Evolutionary conservation across 1,284 basidiomycete species (phyloP).

Genomic region (Papiliotrema flavescens): DNA sequence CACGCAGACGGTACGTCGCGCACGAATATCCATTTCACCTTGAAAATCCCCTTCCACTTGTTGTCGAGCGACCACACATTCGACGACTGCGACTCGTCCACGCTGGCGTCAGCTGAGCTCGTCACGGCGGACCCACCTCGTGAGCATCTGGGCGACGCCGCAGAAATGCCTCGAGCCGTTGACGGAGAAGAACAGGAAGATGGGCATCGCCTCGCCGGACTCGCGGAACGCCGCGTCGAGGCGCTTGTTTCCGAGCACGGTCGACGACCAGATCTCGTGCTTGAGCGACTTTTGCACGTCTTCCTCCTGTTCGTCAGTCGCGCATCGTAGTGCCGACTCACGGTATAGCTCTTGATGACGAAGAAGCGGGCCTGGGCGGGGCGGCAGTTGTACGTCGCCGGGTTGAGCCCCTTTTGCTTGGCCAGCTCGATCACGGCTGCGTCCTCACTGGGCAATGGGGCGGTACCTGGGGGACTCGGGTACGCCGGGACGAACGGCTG

Average conservation of each 20-base stretch:
- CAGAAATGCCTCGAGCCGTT: constrained; percentile 96
- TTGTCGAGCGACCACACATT: constrained; percentile 90
- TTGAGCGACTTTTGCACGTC: constrained; percentile 95
- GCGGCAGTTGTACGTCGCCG: constrained; percentile 73
- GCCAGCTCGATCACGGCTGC: constrained; percentile 82
- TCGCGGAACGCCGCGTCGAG: constrained; percentile 94
- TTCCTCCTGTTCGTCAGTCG: constrained; percentile 58
- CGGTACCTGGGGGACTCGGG: constrained; percentile 23
- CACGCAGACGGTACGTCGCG: constrained; percentile 86
- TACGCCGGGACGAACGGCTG: constrained; percentile 2
- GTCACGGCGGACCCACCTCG: constrained; percentile 54
- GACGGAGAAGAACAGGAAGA: constrained; percentile 94
- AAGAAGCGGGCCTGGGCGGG: constrained; percentile 82
- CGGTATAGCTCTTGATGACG: constrained; percentile 93
- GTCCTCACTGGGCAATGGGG: constrained; percentile 23
- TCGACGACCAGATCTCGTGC: constrained; percentile 96
- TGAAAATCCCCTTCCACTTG: constrained; percentile 98
- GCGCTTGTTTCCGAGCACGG: constrained; percentile 90
- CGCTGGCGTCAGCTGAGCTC: constrained; percentile 19
- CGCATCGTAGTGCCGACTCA: constrained; percentile 6
- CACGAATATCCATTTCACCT: constrained; percentile 92
- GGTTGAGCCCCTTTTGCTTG: constrained; percentile 85
- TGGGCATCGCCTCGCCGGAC: constrained; percentile 74
- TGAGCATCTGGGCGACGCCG: constrained; percentile 94
- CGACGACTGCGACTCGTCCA: constrained; percentile 51